Evolutionary conservation across 768 basidiomycete genomes (phyloP).

Genomic region (Lactarius sanguifluus): DNA sequence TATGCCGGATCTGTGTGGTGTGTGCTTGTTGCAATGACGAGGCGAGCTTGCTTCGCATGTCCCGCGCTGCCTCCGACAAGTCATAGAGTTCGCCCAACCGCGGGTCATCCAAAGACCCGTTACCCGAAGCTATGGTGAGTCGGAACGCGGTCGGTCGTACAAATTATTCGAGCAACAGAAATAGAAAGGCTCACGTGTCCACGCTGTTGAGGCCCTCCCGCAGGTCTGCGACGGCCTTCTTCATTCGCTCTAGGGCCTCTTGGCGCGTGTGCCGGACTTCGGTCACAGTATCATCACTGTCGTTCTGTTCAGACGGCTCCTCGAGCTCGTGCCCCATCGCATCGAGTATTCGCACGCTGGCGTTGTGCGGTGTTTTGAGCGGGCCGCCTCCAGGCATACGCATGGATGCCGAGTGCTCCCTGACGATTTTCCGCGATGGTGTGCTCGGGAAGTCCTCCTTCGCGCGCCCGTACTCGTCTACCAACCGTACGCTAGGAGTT

Average conservation of each 20-base stretch:
- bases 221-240: slow-evolving; percentile 57
- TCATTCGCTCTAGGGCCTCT: slow-evolving; percentile 58
- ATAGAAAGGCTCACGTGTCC: slow-evolving; percentile 48
- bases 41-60: slow-evolving; percentile 47
- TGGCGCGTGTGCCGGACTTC: slow-evolving; percentile 40
- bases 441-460: slow-evolving; percentile 17
- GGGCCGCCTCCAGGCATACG: slow-evolving; percentile 25
- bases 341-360: slow-evolving; percentile 62
- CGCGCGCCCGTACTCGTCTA: slow-evolving; percentile 63
- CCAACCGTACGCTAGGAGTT: slow-evolving; percentile 55
- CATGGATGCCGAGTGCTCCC: slow-evolving; percentile 30
- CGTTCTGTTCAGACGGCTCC: slow-evolving; percentile 32
- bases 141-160: slow-evolving; percentile 17
- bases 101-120: slow-evolving; percentile 41
- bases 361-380: slow-evolving; percentile 35
- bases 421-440: slow-evolving; percentile 28
- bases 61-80: slow-evolving; percentile 52
- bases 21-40: slow-evolving; percentile 45
- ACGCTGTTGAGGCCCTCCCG: slow-evolving; percentile 54
- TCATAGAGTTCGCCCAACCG: slow-evolving; percentile 54
- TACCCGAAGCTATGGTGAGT: slow-evolving; percentile 40
- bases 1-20: slow-evolving; percentile 38
- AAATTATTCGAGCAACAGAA: slow-evolving; percentile 12
- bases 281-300: slow-evolving; percentile 29
- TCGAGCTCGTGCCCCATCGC: slow-evolving; percentile 65